Evolutionary conservation across 2,329 filamentous ascomycete genomes (phyloP).

Genomic region (Exophiala phaeomuriformis): DNA sequence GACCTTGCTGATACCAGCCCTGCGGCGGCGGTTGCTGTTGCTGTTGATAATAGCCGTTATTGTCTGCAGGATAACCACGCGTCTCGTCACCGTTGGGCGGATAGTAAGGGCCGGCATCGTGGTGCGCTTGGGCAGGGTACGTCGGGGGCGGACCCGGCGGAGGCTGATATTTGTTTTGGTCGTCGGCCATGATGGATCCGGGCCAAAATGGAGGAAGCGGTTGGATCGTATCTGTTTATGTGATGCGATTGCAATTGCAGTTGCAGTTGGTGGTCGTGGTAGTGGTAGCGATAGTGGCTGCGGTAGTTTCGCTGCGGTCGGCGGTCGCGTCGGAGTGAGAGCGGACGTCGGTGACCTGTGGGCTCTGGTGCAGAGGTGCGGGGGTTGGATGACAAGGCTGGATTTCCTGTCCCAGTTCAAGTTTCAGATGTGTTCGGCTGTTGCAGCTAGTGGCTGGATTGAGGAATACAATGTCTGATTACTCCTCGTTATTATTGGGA

Average conservation of each 20-base stretch:
- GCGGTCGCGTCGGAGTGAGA: not conserved
- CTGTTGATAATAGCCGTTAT: slow-evolving; percentile 11
- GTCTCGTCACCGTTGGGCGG: slow-evolving; percentile 9
- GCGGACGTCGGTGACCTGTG: too few relatives aligned
- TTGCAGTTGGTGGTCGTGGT: not conserved
- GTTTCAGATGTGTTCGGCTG: too few relatives aligned
- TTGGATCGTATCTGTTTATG: too few relatives aligned
- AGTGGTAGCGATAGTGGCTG: not conserved
- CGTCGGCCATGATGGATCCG: not conserved
- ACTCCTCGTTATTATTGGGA: too few relatives aligned
- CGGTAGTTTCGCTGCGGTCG: not conserved
- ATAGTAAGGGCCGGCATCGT: slow-evolving; percentile 26
- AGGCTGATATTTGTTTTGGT: slow-evolving; percentile 18
- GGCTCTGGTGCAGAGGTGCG: not conserved
- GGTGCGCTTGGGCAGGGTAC: slow-evolving; percentile 20
- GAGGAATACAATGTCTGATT: too few relatives aligned
- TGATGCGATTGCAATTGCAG: not conserved
- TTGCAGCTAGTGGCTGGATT: too few relatives aligned
- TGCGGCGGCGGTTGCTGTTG: slow-evolving; percentile 7
- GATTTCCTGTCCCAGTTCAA: not conserved
- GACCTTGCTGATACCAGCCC: slow-evolving; percentile 16
- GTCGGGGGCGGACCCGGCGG: slow-evolving; percentile 19
- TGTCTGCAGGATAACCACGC: slow-evolving; percentile 17
- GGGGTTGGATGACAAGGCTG: not conserved
- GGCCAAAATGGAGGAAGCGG: too few relatives aligned